Evolutionary conservation across 129 eudicot genomes (phyloP), one percentile per base, ranked within the genome.

Genomic region (Heracleum sosnowskyi): DNA sequence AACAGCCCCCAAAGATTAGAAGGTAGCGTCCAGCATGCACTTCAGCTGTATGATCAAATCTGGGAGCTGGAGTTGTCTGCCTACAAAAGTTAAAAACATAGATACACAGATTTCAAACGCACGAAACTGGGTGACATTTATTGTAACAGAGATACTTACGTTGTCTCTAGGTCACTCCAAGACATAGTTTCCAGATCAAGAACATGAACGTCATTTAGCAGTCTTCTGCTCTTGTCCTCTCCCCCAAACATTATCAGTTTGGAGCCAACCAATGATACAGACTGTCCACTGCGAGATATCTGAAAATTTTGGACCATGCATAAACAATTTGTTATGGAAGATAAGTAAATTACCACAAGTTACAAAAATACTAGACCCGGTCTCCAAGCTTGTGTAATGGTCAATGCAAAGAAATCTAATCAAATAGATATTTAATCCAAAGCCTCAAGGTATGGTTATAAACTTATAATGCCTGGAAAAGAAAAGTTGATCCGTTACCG

Each of bases 241-340:
- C 98, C 98, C 79, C 98, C 98, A 83, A 95, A 95, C 97, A 95
- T 90, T 81, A 95, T 81, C 66, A 95, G 89, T 82, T 85, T 95
- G 33, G 97, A 90, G 68, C 96, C 97, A 78, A 91, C 86, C 82
- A 90, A 71, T 22, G 98, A 86, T 42, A 91, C 85, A 57, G 98
- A 95, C 75, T 95, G 96, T 79, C 98, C 98, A 80, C 90, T 86
- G 55, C 98, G 92, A 82, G 96, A 92, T 80, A 90, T 87, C 98
- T 93, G 71, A 64, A 75, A 55, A 36, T 75, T 42, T 73, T 64
- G 36, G 74, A 77, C 69, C 83, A 78, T 41, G 78, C 49, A 72
- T 79, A 42, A 51, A 78, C 72, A 53, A 40, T 63, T 53, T n/a
- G 66, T 37, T 60, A 51, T 46, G 31, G 35, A 29, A 55, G 26